These are phyloP conservation scores for Colletotrichum theobromicola DNA, from an alignment of 2,329 filamentous ascomycete genomes.

Conservation along the genomic window DNA sequence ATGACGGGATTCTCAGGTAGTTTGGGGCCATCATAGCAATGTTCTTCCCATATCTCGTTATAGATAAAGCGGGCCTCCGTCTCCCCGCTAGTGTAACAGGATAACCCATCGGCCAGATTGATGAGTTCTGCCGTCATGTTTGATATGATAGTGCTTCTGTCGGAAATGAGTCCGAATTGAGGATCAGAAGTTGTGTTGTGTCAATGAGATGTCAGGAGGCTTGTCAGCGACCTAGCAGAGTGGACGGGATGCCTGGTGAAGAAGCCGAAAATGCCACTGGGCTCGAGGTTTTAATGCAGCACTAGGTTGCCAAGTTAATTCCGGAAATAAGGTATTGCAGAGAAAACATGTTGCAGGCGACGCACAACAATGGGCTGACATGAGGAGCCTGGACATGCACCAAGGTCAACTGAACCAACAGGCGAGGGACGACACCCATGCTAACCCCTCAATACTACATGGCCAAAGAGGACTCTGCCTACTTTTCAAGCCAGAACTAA, in stretches of 20 bases:
- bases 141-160: neutral
- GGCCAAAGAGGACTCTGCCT: neutral
- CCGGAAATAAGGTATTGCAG: neutral
- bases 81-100: slow-evolving; percentile 14
- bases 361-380: neutral
- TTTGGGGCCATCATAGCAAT: slow-evolving; percentile 23
- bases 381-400: neutral
- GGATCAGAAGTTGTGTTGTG: neutral
- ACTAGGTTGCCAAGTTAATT: neutral
- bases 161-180: neutral
- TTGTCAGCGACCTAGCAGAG: neutral
- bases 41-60: slow-evolving; percentile 27
- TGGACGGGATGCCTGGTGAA: neutral
- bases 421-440: neutral
- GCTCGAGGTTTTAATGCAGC: neutral
- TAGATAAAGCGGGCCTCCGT: slow-evolving; percentile 25
- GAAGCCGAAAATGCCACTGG: neutral
- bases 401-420: too few species aligned
- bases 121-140: neutral
- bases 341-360: neutral
- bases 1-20: slow-evolving; percentile 21
- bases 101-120: slow-evolving; percentile 9
- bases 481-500: neutral
- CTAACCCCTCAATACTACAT: neutral
- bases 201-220: neutral